Conservation (phyloP, 345 rosid genomes). For the Excoecaria agallocha region DNA sequence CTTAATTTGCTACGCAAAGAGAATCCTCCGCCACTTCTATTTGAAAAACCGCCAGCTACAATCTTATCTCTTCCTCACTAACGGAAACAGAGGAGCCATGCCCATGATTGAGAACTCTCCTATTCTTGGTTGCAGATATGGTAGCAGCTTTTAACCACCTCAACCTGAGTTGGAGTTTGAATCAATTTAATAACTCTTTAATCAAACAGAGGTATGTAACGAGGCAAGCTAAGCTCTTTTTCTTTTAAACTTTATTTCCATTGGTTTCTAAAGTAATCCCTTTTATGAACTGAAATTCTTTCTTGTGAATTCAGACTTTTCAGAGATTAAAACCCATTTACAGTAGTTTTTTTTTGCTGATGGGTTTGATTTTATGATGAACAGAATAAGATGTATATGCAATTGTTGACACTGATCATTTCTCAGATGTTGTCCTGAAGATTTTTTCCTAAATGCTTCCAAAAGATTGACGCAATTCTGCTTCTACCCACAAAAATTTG, state of each 20-base stretch:
- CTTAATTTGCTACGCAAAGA: too few species aligned
- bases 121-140: slow-evolving; percentile 10
- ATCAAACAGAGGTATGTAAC: background rate
- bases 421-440: slow-evolving; percentile 31
- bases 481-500: background rate
- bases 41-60: too few species aligned
- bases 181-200: background rate
- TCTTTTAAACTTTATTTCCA: background rate
- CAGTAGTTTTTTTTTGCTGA: background rate
- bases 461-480: slow-evolving; percentile 17
- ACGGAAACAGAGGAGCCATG: too few species aligned
- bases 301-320: too few species aligned
- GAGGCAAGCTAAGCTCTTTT: slow-evolving; percentile 1
- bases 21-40: too few species aligned
- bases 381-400: background rate
- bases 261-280: background rate
- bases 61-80: background rate
- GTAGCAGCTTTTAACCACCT: background rate
- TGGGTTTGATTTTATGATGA: background rate
- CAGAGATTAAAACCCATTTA: too few species aligned
- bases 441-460: slow-evolving; percentile 11
- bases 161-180: background rate
- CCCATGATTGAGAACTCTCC: background rate
- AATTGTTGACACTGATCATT: background rate
- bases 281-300: too few species aligned